These are phyloP conservation scores for Prunus mira DNA, from an alignment of 306 rosid species.

Conservation along the genomic window DNA sequence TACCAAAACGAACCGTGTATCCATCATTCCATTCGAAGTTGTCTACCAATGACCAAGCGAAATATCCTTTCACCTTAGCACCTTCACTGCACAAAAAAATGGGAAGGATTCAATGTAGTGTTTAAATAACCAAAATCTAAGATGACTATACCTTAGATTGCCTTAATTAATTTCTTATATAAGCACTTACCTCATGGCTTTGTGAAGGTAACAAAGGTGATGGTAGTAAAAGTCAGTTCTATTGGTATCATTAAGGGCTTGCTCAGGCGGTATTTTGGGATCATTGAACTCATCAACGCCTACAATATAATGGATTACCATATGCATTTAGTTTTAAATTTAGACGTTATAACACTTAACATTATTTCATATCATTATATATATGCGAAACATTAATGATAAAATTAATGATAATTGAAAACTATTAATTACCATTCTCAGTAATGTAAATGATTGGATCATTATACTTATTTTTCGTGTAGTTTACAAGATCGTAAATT, in stretches of 20 bases:
- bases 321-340: too few species aligned
- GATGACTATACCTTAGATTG: too few species aligned
- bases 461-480: too few species aligned
- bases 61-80: conserved; percentile 41
- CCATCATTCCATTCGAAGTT: conserved; percentile 40
- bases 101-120: too few species aligned
- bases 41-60: conserved; percentile 36
- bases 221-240: conserved; percentile 25
- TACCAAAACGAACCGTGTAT: conserved; percentile 36
- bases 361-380: too few species aligned
- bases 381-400: too few species aligned
- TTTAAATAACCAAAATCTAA: too few species aligned
- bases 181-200: conserved; percentile 32
- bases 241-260: conserved; percentile 22
- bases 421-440: conserved; percentile 39
- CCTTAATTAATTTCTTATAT: too few species aligned
- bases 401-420: too few species aligned
- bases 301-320: neutral
- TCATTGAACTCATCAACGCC: conserved; percentile 32
- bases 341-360: too few species aligned
- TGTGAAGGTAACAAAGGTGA: conserved; percentile 27
- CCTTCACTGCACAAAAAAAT: neutral
- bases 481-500: too few species aligned
- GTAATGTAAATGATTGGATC: conserved; percentile 29
- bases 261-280: neutral